These are phyloP conservation scores for Erysiphe pulchra DNA, from an alignment of 2,329 filamentous ascomycete genomes.

Conservation along the genomic window DNA sequence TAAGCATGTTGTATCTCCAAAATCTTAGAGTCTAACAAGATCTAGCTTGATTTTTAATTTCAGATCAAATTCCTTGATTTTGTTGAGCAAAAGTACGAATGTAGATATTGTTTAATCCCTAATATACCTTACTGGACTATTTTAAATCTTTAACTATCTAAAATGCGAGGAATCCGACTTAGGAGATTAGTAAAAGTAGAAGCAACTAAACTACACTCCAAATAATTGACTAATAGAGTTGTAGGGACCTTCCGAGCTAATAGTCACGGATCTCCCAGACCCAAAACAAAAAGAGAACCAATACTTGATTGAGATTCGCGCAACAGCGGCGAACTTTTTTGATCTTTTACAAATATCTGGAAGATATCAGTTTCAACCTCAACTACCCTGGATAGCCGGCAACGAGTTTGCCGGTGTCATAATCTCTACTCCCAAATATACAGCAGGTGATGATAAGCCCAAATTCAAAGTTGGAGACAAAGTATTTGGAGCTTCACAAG, in stretches of 20 bases:
- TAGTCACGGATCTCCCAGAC: conserved; percentile 47
- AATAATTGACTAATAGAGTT: neutral
- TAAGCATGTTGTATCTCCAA: no score
- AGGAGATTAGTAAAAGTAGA: conserved; percentile 47
- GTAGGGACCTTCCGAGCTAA: conserved; percentile 56
- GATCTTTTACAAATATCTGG: conserved; percentile 86
- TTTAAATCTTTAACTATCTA: conserved; percentile 8
- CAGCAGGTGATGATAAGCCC: conserved; percentile 18
- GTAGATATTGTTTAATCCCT: no score
- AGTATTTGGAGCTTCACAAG: conserved; percentile 71
- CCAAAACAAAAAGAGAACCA: conserved; percentile 44
- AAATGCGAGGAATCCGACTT: conserved; percentile 52
- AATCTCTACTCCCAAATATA: conserved; percentile 32
- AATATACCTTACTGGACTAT: no score
- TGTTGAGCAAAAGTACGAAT: no score
- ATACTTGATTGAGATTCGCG: conserved; percentile 71
- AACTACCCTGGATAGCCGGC: conserved; percentile 65
- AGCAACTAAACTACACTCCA: neutral
- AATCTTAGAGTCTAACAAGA: no score
- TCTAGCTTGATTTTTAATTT: no score
- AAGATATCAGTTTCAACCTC: conserved; percentile 82
- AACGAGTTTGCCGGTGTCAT: conserved; percentile 68
- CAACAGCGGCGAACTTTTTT: conserved; percentile 86
- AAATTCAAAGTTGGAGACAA: conserved; percentile 53
- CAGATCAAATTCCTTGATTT: no score